Percentiles rank a stretch among this genome's conserved stretches.
phyloP scores from a whole-genome alignment of 202 grass and related monocot genomes.

The Schoenoplectus triqueter region DNA sequence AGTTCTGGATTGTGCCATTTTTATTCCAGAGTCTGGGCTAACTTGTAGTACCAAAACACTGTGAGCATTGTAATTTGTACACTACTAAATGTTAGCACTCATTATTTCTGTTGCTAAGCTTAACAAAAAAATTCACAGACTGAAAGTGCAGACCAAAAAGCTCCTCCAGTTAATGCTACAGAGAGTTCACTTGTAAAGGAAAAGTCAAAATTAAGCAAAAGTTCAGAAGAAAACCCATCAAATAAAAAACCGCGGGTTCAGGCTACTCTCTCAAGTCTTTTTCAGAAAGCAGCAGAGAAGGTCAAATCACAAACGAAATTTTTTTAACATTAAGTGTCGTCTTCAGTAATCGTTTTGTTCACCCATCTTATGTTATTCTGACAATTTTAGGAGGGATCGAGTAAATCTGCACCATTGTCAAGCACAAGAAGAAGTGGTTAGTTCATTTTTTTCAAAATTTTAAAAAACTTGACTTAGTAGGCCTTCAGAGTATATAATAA shows the following conservation, averaged over 20 bases:
- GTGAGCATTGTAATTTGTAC: not conserved
- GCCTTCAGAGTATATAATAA: not conserved
- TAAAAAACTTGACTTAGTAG: conserved; percentile 8
- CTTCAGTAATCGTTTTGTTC: not conserved
- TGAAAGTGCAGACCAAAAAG: conserved; percentile 27
- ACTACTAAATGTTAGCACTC: not conserved
- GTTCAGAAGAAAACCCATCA: conserved; percentile 35
- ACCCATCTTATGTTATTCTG: conserved; percentile 4
- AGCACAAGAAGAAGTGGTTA: conserved; percentile 64
- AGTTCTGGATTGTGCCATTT: conserved; percentile 1
- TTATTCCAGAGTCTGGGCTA: not conserved
- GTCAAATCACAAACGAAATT: conserved; percentile 43
- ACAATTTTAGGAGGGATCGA: conserved; percentile 44
- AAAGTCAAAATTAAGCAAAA: conserved; percentile 46
- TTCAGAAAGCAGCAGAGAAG: conserved; percentile 75
- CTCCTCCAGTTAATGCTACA: conserved; percentile 36
- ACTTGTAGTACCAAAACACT: not conserved
- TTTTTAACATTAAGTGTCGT: not conserved
- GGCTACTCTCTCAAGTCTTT: conserved; percentile 78
- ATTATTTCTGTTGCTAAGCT: conserved; percentile 32
- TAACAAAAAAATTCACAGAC: conserved; percentile 35
- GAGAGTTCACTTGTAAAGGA: conserved; percentile 38
- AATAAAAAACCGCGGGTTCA: conserved; percentile 73
- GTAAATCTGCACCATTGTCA: conserved; percentile 38
- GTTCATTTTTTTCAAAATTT: conserved; percentile 38